phyloP scores from a whole-genome alignment of 2,329 filamentous ascomycete genomes.

The Claviceps africana region DNA sequence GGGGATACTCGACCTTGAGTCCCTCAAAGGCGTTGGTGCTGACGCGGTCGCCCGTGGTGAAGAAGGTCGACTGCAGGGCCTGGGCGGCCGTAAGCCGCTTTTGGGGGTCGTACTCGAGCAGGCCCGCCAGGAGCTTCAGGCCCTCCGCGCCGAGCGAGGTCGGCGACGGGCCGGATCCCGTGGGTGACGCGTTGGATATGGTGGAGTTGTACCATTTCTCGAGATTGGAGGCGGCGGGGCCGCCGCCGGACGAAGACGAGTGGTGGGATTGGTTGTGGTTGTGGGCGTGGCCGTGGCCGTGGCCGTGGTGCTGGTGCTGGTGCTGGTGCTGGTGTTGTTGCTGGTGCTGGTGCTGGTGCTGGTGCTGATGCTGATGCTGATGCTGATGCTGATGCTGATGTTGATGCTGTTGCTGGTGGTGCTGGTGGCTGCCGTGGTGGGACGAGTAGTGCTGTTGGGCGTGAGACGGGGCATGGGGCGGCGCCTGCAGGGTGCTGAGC shows the following conservation, averaged over 20 bases:
- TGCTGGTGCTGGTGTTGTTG: constrained; percentile 18
- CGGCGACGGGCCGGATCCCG: constrained; percentile 21
- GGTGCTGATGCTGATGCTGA: constrained; percentile 16
- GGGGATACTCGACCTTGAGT: constrained; percentile 75
- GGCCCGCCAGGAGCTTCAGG: constrained; percentile 62
- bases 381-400: no score
- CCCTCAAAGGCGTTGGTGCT: constrained; percentile 84
- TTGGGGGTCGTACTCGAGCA: constrained; percentile 86
- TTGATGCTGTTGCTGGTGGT: constrained; percentile 17
- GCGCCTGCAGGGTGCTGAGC: constrained; percentile 41
- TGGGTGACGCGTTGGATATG: constrained; percentile 40
- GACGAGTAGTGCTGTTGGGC: constrained; percentile 4
- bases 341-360: constrained; percentile 15
- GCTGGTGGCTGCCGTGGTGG: constrained; percentile 25
- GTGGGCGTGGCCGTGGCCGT: constrained; percentile 13
- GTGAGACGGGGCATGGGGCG: constrained; percentile 30
- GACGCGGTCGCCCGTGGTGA: constrained; percentile 58
- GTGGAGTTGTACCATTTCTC: constrained; percentile 71
- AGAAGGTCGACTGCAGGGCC: constrained; percentile 85
- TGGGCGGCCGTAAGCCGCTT: constrained; percentile 77
- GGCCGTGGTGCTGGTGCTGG: constrained; percentile 15
- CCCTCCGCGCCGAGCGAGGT: constrained; percentile 60
- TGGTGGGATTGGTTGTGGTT: constrained; percentile 16
- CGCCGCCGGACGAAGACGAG: constrained; percentile 8
- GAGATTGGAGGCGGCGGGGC: constrained; percentile 33